phyloP scores from a whole-genome alignment of 1,139 yeast genomes.

The Blastobotrys serpentis region DNA sequence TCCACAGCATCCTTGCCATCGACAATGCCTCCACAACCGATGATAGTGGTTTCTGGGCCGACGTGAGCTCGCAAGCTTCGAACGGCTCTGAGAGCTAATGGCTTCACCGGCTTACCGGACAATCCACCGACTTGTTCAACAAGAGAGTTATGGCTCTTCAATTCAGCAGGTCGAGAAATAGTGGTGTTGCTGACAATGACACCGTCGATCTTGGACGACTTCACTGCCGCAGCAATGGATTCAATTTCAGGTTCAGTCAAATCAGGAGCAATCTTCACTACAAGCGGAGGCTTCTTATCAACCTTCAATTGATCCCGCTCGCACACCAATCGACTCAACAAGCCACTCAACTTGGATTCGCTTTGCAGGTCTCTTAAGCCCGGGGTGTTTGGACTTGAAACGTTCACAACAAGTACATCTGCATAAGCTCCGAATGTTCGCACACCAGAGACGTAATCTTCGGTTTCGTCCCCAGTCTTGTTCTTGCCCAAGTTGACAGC shows the following conservation, averaged over 20 bases:
- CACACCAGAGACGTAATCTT: slow-evolving; percentile 85
- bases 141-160: slow-evolving; percentile 50
- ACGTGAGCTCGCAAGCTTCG: slow-evolving; percentile 68
- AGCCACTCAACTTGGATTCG: slow-evolving; percentile 65
- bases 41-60: slow-evolving; percentile 69
- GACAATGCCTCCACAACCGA: slow-evolving; percentile 94
- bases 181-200: slow-evolving; percentile 92
- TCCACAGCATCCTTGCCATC: slow-evolving; percentile 85
- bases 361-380: slow-evolving; percentile 85
- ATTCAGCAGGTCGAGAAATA: slow-evolving; percentile 64
- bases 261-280: slow-evolving; percentile 94
- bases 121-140: slow-evolving; percentile 76
- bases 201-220: slow-evolving; percentile 78
- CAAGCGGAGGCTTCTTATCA: slow-evolving; percentile 52
- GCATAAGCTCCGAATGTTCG: slow-evolving; percentile 77
- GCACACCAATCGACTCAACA: slow-evolving; percentile 52
- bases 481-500: slow-evolving; percentile 90
- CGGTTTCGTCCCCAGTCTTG: slow-evolving; percentile 84
- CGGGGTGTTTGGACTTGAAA: slow-evolving; percentile 96
- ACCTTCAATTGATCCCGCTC: slow-evolving; percentile 38
- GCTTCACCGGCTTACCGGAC: slow-evolving; percentile 90
- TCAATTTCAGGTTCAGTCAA: slow-evolving; percentile 75
- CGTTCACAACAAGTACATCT: slow-evolving; percentile 85
- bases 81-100: slow-evolving; percentile 69
- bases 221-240: slow-evolving; percentile 81